Percentiles rank a stretch among this genome's conserved stretches.
Conservation (phyloP, 176 grass and related monocot species). For the Tillandsia fasciculata region DNA sequence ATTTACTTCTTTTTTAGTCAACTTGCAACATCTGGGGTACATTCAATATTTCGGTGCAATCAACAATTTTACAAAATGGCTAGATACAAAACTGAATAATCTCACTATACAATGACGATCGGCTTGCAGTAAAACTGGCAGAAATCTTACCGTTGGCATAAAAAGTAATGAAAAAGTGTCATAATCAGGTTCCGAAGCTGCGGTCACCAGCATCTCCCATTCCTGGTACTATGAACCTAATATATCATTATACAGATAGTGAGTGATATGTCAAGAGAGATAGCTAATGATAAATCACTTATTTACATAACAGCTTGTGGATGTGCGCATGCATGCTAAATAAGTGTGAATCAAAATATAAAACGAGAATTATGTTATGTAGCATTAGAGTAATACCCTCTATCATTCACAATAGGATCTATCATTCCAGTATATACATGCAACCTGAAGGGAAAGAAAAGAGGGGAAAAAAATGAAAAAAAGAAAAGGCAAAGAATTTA, state of each 20-base stretch:
- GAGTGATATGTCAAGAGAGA: neutral
- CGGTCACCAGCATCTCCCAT: slow-evolving; percentile 96
- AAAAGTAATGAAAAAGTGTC: neutral
- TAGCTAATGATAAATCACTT: neutral
- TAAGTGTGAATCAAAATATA: neutral
- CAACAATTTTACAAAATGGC: neutral
- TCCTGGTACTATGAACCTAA: slow-evolving; percentile 87
- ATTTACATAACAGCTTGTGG: neutral
- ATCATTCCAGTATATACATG: slow-evolving; percentile 91
- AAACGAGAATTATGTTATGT: neutral
- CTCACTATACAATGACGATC: neutral
- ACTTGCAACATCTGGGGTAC: too few species aligned
- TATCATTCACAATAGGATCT: slow-evolving; percentile 87
- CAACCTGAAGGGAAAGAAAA: slow-evolving; percentile 27
- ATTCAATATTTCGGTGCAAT: neutral
- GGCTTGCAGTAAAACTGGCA: neutral
- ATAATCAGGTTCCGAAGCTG: slow-evolving; percentile 61
- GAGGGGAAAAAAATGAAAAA: neutral
- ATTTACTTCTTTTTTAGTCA: too few species aligned
- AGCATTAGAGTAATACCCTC: slow-evolving; percentile 57
- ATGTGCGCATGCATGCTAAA: neutral
- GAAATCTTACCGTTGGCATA: neutral
- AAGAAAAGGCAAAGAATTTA: neutral
- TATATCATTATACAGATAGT: neutral
- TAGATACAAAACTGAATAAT: neutral